A percentile compares a stretch with the other conserved stretches of the same genome.
Evolutionary conservation across 2,329 filamentous ascomycete genomes (phyloP).

Genomic region (Arthrobotrys megalospora): DNA sequence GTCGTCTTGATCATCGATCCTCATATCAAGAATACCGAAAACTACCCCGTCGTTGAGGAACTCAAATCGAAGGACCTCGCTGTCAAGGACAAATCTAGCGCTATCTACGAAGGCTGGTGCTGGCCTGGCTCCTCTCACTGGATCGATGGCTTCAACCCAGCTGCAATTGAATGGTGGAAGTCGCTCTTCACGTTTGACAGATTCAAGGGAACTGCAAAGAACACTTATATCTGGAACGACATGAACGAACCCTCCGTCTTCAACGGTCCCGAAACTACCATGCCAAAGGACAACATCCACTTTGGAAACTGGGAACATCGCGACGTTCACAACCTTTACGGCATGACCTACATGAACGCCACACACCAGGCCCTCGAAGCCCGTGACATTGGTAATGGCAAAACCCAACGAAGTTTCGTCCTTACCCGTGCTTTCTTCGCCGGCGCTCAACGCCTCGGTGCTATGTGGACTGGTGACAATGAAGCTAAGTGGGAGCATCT

Average conservation of each 20-base stretch:
- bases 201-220: conserved; percentile 88
- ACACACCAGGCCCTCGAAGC: conserved; percentile 87
- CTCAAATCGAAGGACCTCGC: conserved; percentile 86
- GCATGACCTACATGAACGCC: conserved; percentile 94
- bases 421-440: conserved; percentile 93
- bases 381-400: conserved; percentile 81
- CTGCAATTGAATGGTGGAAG: conserved; percentile 91
- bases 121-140: conserved; percentile 98
- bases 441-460: conserved; percentile 88
- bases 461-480: conserved; percentile 99
- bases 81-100: conserved; percentile 89
- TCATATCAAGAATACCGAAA: conserved; percentile 89
- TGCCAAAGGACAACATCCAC: conserved; percentile 98
- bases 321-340: conserved; percentile 95
- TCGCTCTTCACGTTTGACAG: conserved; percentile 86
- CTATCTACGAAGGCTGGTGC: conserved; percentile 96
- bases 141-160: conserved; percentile 97
- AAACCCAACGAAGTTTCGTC: conserved; percentile 87
- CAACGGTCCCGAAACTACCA: conserved; percentile 97
- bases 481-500: conserved; percentile 93
- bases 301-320: conserved; percentile 94
- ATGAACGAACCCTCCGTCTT: conserved; percentile 99
- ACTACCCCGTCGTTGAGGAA: conserved; percentile 83
- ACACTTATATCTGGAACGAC: conserved; percentile 98
- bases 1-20: conserved; percentile 83